Percentiles rank a stretch among this genome's conserved stretches.
Conservation (phyloP, 805 yeast species). For the Sungouiozyma intestinalis region DNA sequence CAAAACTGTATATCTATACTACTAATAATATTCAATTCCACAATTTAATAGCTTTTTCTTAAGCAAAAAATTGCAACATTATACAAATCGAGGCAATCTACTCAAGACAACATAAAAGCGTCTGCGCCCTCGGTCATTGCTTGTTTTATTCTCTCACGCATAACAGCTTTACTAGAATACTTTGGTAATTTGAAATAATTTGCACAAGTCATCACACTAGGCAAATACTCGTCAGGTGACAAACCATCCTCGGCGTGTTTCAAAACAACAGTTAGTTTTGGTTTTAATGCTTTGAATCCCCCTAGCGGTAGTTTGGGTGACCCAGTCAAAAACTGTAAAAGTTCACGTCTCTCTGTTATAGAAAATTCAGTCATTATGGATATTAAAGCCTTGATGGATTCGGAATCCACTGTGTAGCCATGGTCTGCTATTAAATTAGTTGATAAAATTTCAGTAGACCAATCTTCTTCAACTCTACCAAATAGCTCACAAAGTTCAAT, state of each 20-base stretch:
- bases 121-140: constrained; percentile 87
- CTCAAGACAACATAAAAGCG: constrained; percentile 65
- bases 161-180: constrained; percentile 51
- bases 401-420: constrained; percentile 70
- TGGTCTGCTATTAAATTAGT: constrained; percentile 74
- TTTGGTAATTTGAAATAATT: constrained; percentile 85
- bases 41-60: constrained; percentile 29
- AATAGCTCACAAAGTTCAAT: constrained; percentile 61
- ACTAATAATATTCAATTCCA: constrained; percentile 3
- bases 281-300: constrained; percentile 74
- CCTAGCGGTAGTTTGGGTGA: constrained; percentile 90
- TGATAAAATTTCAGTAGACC: constrained; percentile 57
- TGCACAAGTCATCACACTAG: constrained; percentile 98
- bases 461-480: constrained; percentile 79
- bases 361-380: constrained; percentile 48
- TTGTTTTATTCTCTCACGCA: constrained; percentile 47
- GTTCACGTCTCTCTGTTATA: constrained; percentile 49
- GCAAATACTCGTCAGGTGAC: constrained; percentile 68
- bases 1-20: neutral
- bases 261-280: constrained; percentile 78
- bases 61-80: neutral
- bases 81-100: too few relatives aligned
- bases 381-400: constrained; percentile 50
- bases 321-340: constrained; percentile 84
- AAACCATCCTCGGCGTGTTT: constrained; percentile 67